Percentiles rank a stretch among this genome's conserved stretches.
These are phyloP conservation scores for Trichoderma citrinoviride DNA, from an alignment of 2,329 filamentous ascomycete genomes.

Conservation along the genomic window DNA sequence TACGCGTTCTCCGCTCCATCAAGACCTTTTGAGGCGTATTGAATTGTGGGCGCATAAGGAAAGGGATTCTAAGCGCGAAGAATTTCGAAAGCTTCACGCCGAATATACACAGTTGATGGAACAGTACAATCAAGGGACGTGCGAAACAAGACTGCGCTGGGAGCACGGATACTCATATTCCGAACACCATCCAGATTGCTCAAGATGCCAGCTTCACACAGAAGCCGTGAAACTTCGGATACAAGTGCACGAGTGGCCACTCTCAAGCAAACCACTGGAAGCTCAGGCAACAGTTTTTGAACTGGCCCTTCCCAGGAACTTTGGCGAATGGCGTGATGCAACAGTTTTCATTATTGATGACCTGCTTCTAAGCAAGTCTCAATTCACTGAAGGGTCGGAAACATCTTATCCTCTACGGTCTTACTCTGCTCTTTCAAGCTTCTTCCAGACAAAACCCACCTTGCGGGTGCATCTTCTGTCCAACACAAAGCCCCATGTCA, in stretches of 20 bases:
- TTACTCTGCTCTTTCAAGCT: neutral
- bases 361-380: neutral
- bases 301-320: constrained; percentile 39
- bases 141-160: too few species aligned
- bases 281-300: constrained; percentile 54
- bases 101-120: constrained; percentile 22
- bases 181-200: neutral
- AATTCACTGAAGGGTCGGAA: neutral
- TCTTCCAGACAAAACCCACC: neutral
- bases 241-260: constrained; percentile 54
- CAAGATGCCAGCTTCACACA: too few species aligned
- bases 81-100: constrained; percentile 21
- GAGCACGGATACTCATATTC: neutral
- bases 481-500: too few species aligned
- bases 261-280: constrained; percentile 34
- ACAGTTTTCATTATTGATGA: neutral
- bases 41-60: constrained; percentile 35
- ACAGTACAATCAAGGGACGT: neutral
- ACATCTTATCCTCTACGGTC: too few species aligned
- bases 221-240: constrained; percentile 43
- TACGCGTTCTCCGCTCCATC: constrained; percentile 31
- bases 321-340: constrained; percentile 1
- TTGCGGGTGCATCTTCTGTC: too few species aligned
- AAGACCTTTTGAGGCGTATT: constrained; percentile 39
- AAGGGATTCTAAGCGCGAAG: constrained; percentile 11